Base-by-base conservation (phyloP, 2,329 filamentous ascomycete genomes). In the Annulohypoxylon truncatum region DNA sequence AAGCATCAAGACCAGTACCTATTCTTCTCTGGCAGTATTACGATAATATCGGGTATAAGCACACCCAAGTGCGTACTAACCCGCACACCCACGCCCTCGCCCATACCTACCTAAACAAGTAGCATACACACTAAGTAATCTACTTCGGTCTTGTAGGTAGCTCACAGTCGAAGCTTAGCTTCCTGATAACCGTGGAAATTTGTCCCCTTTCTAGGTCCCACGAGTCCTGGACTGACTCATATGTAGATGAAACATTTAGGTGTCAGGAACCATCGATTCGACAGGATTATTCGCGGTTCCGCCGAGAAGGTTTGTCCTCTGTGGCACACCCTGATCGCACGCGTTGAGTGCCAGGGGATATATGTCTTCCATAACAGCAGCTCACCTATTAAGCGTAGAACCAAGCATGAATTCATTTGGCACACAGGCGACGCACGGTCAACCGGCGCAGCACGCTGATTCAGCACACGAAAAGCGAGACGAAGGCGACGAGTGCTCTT, bases 231-330 rank as follows among this genome's bases (percentile, higher is more conserved):
- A 40, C 24, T 29, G 54, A 48, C 54, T 48, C 54, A 57, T 38
- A n/a, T n/a, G n/a, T n/a, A 31, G 22, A 28, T 24, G 18, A 28
- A 38, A 33, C 44, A 46, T 5, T 18, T 33, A 40, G 3, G n/a
- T 20, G 20, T 26, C 2, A 47, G 54, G 54, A 57, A 38, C 38
- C 20, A 29, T 57, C 42, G 53, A 48, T 20, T 42, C 10, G 15
- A 42, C 38, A 42, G 38, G 38, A 42, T 15, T 24, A 33, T 57
- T 22, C 54, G 13, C 9, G 15, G 22, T 42, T 57, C 29, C 54
- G 24, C 44, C 40, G 54, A 48, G 29, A 48, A 48, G n/a, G 42
- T 20, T 20, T 47, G 54, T 48, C n/a, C 52, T 13, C 40, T 26
- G 52, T 55, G 4, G 13, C 38, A 55, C 52, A 46, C 35, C 38